Percentiles rank a stretch among this genome's conserved stretches.
phyloP scores from a whole-genome alignment of 495 filamentous ascomycete genomes.

The Neurospora tetrasperma region DNA sequence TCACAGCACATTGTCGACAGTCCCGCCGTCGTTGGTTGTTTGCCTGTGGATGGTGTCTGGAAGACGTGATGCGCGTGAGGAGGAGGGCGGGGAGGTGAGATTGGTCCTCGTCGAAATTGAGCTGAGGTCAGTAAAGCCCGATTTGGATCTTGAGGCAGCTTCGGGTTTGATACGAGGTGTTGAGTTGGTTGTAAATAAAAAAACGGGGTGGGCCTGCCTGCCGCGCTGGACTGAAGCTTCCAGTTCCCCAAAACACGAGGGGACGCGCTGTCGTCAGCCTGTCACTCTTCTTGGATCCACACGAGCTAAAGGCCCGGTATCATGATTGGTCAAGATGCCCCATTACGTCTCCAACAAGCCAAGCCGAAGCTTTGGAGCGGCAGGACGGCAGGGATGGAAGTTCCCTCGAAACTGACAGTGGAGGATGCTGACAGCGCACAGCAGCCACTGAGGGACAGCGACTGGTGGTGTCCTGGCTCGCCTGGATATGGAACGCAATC shows the following conservation, averaged over 20 bases:
- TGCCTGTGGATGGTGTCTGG: neutral
- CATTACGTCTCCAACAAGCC: neutral
- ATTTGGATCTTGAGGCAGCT: neutral
- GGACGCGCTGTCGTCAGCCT: neutral
- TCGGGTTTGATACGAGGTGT: neutral
- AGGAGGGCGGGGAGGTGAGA: neutral
- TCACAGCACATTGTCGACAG: constrained; percentile 27
- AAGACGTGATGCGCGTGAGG: neutral
- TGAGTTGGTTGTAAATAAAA: constrained; percentile 1
- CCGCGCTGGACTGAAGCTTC: neutral
- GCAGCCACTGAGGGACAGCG: neutral
- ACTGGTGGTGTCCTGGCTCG: too few relatives aligned
- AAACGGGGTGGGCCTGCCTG: neutral
- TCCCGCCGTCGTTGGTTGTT: neutral
- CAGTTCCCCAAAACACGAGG: neutral
- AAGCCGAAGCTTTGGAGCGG: neutral
- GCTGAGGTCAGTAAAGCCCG: neutral
- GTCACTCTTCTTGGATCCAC: neutral
- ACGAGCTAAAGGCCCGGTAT: neutral
- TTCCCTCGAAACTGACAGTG: neutral
- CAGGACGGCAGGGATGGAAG: neutral
- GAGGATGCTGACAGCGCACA: neutral
- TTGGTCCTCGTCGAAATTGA: neutral
- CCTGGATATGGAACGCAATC: neutral
- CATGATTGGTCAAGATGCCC: neutral